Conservation (phyloP, 2,329 filamentous ascomycete genomes). For the Rugonectria rugulosa region DNA sequence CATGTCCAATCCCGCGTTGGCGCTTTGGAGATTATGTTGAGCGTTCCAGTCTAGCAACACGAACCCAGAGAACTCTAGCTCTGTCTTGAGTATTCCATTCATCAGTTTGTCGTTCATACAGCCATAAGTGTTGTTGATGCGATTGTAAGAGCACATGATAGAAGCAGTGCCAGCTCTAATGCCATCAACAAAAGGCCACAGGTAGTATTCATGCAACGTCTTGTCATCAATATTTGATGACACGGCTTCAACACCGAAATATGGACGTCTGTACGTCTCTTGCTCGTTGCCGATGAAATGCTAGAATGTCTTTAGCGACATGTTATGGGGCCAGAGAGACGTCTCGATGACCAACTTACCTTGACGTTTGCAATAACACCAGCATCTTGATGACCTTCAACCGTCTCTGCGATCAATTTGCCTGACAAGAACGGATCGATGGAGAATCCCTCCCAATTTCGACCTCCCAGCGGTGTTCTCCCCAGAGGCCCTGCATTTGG, state of each 20-base stretch:
- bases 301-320: too few relatives aligned
- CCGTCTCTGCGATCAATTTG: constrained; percentile 72
- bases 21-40: constrained; percentile 65
- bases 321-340: too few relatives aligned
- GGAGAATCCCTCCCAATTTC: constrained; percentile 80
- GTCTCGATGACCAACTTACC: constrained; percentile 33
- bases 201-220: constrained; percentile 70
- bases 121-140: constrained; percentile 75
- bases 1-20: constrained; percentile 72
- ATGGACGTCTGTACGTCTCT: constrained; percentile 55
- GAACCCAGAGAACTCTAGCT: constrained; percentile 72
- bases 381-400: constrained; percentile 77
- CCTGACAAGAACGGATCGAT: constrained; percentile 76
- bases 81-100: constrained; percentile 72
- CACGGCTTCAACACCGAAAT: constrained; percentile 57
- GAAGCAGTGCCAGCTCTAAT: constrained; percentile 63
- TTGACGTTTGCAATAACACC: constrained; percentile 82
- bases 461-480: constrained; percentile 72
- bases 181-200: constrained; percentile 71
- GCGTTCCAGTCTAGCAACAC: constrained; percentile 75
- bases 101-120: constrained; percentile 76
- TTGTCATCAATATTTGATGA: constrained; percentile 71
- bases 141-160: constrained; percentile 75
- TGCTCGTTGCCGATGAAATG: constrained; percentile 70
- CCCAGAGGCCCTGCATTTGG: constrained; percentile 76